phyloP scores from a whole-genome alignment of 257 asterid species.

The Coffea eugenioides region DNA sequence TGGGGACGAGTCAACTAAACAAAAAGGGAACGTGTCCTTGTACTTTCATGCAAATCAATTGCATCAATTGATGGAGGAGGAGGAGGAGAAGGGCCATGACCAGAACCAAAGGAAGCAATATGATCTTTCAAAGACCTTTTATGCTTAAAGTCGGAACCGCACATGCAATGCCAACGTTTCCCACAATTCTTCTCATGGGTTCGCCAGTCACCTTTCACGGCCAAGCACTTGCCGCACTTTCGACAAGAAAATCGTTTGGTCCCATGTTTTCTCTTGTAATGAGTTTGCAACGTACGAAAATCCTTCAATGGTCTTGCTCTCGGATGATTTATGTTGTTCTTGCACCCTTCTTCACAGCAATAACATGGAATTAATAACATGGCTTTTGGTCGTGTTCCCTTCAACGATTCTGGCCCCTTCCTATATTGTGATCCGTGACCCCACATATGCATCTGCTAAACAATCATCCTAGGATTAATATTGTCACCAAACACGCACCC shows the following conservation, averaged over 20 bases:
- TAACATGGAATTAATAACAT: constrained; percentile 64
- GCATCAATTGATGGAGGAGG: constrained; percentile 34
- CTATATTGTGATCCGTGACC: constrained; percentile 71
- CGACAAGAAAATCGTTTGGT: constrained; percentile 49
- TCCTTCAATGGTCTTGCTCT: constrained; percentile 58
- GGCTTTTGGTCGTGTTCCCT: constrained; percentile 51
- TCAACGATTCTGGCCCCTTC: constrained; percentile 61
- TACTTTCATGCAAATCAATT: not conserved
- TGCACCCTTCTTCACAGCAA: constrained; percentile 69
- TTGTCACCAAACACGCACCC: not conserved
- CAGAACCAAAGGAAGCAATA: constrained; percentile 55
- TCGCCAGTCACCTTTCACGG: constrained; percentile 81
- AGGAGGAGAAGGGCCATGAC: constrained; percentile 37
- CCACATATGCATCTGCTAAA: constrained; percentile 78
- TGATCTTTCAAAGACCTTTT: constrained; percentile 83
- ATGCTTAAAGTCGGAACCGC: constrained; percentile 83
- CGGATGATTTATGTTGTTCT: constrained; percentile 57
- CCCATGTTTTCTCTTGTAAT: constrained; percentile 69
- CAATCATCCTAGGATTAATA: not conserved
- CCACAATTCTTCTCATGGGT: constrained; percentile 86
- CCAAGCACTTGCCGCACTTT: constrained; percentile 64
- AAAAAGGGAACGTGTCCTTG: not conserved
- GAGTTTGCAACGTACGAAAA: constrained; percentile 66
- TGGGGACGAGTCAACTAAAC: not conserved
- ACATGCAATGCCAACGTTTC: constrained; percentile 65